Base-by-base conservation (phyloP, 768 basidiomycete genomes). In the Tylopilus vinaceipallidus region DNA sequence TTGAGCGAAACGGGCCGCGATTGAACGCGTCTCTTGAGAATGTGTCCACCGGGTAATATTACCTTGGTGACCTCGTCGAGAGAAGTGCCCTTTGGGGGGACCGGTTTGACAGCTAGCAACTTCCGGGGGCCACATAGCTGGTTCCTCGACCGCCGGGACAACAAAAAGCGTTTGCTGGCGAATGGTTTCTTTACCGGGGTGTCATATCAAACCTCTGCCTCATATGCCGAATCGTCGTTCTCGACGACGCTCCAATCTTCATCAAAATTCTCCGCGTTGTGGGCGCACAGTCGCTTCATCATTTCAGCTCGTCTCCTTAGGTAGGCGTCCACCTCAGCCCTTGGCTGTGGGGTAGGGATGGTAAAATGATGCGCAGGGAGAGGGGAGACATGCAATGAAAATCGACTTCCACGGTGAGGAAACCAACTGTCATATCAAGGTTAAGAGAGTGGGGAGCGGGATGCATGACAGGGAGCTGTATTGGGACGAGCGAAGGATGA, bases 1-100 rank as follows among this genome's bases (percentile, higher is more conserved):
- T 87, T 84, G 23, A 77, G 66, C 17, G 88, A 89, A 13, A 88
- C 73, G 2, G 86, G 88, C 44, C 87, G 75, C 23, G 85, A 81
- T 11, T 84, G 81, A 1, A 86, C 88, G 11, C 88, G 80, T 48
- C 87, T 77, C 66, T 91, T 90, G 33, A 75, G 78, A 48, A 91
- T 72, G 65, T 88, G 88, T 0, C 87, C 88, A 12, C 85, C 86
- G 3, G 88, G 88, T 0, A 86, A 90, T 50, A 89, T 74, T 2
- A 80, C 82, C 53, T 83, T 84, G 3, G 74, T 81, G 26, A 85
- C 81, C 60, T 86, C 84, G 52, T 80, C 78, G 42, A 71, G 70
- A 20, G 67, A 60, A 43, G 71, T 80, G 1, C 70, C 74, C 51
- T 75, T 76, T 37, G 70, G 68, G 16, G 68, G 66, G 14, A 68